Percentiles rank a stretch among this genome's conserved stretches.
Evolutionary conservation across 768 basidiomycete species (phyloP).

Genomic region (Dioszegia aurantiaca): DNA sequence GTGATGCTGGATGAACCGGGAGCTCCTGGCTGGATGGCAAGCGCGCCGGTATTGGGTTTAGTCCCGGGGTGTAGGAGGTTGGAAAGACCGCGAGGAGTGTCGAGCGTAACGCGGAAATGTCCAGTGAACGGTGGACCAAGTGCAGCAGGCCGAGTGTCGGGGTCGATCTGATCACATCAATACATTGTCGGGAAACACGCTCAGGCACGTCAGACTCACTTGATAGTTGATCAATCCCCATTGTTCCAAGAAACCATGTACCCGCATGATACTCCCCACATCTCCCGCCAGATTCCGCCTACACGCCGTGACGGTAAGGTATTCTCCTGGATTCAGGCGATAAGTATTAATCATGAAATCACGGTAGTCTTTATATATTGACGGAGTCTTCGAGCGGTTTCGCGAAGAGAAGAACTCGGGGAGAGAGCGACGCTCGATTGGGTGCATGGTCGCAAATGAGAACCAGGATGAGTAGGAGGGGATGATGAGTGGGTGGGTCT

Average conservation of each 20-base stretch:
- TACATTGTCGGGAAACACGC: not conserved
- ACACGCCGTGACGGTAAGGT: constrained; percentile 95
- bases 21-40: constrained; percentile 53
- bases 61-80: constrained; percentile 69
- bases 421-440: constrained; percentile 83
- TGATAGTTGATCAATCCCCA: constrained; percentile 99
- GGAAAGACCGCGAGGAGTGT: constrained; percentile 91
- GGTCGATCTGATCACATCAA: constrained; percentile 71
- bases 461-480: constrained; percentile 99
- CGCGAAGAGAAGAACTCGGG: constrained; percentile 98
- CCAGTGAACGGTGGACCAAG: constrained; percentile 97
- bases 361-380: constrained; percentile 97
- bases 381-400: constrained; percentile 90
- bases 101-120: constrained; percentile 95
- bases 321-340: constrained; percentile 86
- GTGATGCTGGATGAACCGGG: constrained; percentile 19
- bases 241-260: constrained; percentile 96
- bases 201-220: constrained; percentile 57
- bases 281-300: constrained; percentile 93
- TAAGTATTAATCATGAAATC: constrained; percentile 99
- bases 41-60: constrained; percentile 52
- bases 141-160: constrained; percentile 88
- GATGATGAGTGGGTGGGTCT: constrained; percentile 94
- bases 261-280: constrained; percentile 97
- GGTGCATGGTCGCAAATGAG: constrained; percentile 87